These are phyloP conservation scores for Eimeria acervulina DNA, from an alignment of 169 alveolate genomes.

Conservation along the genomic window DNA sequence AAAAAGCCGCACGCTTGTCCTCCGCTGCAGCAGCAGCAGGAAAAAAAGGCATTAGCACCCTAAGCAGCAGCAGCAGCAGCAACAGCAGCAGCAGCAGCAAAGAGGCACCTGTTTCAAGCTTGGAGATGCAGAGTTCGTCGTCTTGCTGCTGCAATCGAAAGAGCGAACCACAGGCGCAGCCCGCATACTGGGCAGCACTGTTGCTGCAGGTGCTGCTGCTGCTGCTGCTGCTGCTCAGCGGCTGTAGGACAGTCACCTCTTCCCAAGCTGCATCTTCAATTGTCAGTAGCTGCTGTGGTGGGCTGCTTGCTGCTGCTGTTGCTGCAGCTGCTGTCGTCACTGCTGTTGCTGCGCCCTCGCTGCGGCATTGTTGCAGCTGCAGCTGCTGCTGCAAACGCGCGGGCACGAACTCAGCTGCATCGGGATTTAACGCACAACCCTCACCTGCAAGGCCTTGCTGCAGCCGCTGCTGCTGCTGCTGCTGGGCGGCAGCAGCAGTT, in stretches of 20 bases:
- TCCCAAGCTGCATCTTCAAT: slow-evolving; percentile 22
- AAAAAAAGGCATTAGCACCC: too few species aligned
- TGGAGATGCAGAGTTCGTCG: neutral
- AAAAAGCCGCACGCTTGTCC: neutral
- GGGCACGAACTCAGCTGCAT: slow-evolving; percentile 56
- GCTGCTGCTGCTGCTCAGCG: slow-evolving; percentile 17
- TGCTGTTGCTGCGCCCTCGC: slow-evolving; percentile 6
- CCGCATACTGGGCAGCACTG: slow-evolving; percentile 37
- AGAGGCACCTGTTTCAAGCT: neutral
- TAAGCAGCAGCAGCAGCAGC: neutral
- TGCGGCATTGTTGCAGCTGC: slow-evolving; percentile 36
- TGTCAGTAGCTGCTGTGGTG: neutral
- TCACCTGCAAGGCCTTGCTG: slow-evolving; percentile 8
- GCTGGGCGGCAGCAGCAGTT: neutral
- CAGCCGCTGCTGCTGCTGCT: slow-evolving; percentile 31
- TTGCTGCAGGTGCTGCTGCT: neutral
- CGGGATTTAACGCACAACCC: slow-evolving; percentile 37
- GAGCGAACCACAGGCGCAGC: neutral
- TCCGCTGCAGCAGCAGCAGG: neutral
- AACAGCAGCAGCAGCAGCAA: slow-evolving; percentile 4
- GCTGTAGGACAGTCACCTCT: neutral
- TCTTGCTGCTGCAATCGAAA: slow-evolving; percentile 7
- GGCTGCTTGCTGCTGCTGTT: neutral
- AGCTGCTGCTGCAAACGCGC: slow-evolving; percentile 27
- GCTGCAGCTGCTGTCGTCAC: neutral